These are phyloP conservation scores for Hymenotorrendiella dingleyae DNA, from an alignment of 2,329 filamentous ascomycete species.

Conservation along the genomic window DNA sequence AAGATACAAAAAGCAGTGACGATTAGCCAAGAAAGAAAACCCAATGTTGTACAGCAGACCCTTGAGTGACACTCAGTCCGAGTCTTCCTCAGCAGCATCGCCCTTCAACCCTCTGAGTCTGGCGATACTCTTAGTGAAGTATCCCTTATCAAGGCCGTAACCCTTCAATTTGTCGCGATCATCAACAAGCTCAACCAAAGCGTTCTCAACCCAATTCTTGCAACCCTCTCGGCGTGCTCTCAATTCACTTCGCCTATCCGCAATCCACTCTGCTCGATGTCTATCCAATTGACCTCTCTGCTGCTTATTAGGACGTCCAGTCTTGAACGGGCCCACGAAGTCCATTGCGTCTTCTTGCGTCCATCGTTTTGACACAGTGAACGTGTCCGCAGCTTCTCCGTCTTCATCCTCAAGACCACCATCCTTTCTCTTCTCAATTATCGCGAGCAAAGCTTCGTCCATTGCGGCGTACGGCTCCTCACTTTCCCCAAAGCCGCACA, in stretches of 20 bases:
- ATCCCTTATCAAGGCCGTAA: conserved; percentile 2
- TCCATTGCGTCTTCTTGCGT: conserved; percentile 1
- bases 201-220: conserved; percentile 3
- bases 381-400: neutral
- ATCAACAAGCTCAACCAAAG: conserved; percentile 1
- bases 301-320: conserved; percentile 6
- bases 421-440: neutral
- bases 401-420: neutral
- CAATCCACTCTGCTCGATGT: conserved; percentile 2
- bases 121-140: conserved; percentile 5
- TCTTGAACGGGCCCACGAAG: conserved; percentile 7
- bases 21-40: too few relatives aligned
- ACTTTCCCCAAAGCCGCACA: neutral
- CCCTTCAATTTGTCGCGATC: neutral
- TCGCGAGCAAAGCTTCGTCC: conserved; percentile 1
- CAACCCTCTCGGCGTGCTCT: conserved; percentile 2
- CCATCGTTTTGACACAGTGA: conserved; percentile 2
- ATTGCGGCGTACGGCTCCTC: conserved; percentile 1
- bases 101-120: conserved; percentile 2
- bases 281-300: conserved; percentile 2
- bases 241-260: neutral
- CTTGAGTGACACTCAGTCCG: too few relatives aligned
- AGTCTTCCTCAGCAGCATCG: too few relatives aligned
- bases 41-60: too few relatives aligned
- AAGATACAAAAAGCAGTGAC: too few relatives aligned